Conservation (phyloP, 78 protist genomes). For the Monosiga brevicollis region DNA sequence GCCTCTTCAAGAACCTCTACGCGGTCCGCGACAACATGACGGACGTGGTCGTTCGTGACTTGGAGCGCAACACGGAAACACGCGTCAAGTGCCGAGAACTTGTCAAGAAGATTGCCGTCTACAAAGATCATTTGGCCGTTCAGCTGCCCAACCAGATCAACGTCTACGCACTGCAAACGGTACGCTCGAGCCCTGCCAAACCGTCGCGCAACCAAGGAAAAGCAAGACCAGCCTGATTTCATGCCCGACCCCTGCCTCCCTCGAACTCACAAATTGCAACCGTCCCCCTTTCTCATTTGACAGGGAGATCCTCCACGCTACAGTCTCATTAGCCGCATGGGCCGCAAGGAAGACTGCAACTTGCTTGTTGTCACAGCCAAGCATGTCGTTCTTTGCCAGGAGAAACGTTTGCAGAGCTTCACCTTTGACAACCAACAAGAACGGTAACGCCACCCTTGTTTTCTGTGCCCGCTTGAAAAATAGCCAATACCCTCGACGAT, state of each 20-base stretch:
- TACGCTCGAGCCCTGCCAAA: too few relatives aligned
- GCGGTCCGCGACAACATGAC: conserved; percentile 68
- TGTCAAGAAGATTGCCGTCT: conserved; percentile 62
- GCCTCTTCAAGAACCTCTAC: conserved; percentile 52
- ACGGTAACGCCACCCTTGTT: too few relatives aligned
- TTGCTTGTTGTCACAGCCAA: conserved; percentile 45
- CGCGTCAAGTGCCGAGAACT: conserved; percentile 42
- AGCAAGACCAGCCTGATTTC: background rate
- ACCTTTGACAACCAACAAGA: background rate
- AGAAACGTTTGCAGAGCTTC: background rate
- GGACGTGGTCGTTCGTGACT: conserved; percentile 61
- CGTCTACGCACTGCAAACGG: conserved; percentile 27
- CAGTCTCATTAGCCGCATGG: background rate
- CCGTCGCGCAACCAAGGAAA: background rate
- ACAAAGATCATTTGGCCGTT: conserved; percentile 47
- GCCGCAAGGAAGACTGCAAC: conserved; percentile 32
- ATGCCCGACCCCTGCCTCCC: background rate
- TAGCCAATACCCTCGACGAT: too few relatives aligned
- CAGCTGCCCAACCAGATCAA: conserved; percentile 49
- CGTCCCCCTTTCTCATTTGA: background rate
- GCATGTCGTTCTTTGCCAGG: conserved; percentile 46
- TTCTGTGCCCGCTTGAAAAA: too few relatives aligned
- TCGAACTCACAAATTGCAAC: background rate
- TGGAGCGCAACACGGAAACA: conserved; percentile 32
- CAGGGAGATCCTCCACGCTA: background rate